Base-by-base conservation (phyloP, 441 rosid species). In the Geranium incanum region DNA sequence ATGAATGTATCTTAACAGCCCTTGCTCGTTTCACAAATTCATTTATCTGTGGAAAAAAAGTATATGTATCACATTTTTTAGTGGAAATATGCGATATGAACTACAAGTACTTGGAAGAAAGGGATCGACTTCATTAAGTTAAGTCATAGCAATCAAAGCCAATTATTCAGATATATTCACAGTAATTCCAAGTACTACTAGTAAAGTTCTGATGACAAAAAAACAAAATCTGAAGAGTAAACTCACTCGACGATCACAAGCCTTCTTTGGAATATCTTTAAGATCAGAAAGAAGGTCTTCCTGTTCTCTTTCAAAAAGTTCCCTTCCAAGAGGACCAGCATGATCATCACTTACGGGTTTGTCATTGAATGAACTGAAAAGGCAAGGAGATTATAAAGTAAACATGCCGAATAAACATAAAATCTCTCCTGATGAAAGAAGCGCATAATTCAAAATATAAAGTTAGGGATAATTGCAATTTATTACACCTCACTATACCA, bases 1-100 rank as follows among this genome's bases (percentile, higher is more conserved):
- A 85, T n/a, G 99, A 92, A 81, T 95, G 98, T 70, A 95, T 95
- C 88, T 88, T 88, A 23, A 93, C 97, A 67, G 97, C 98, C 83
- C 98, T 84, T 36, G 98, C 97, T 55, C 99, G 89, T 77, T 92
- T 95, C 75, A 90, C 96, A 77, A 95, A 95, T 77, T 92, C 99
- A 19, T 95, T 95, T 48, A 95, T 92, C 99, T 92, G 79, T 67
- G 66, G 15, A 67, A 28, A 28, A 28, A 28, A 28, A 76, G 72
- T 21, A 72, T 63, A 68, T 70, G 21, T n/a, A 50, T 36, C 67
- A 33, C 6, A 12, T 72, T 38, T 33, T 36, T 6, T 16, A 23
- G 43, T 19, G n/a, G 4, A 64, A 71, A 7, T 70, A 50, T 0
- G n/a, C 36, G 41, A 15, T 2, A 1, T 60, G 1, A 5, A 12